phyloP scores from a whole-genome alignment of 495 filamentous ascomycete genomes.

The Neurospora sp. region DNA sequence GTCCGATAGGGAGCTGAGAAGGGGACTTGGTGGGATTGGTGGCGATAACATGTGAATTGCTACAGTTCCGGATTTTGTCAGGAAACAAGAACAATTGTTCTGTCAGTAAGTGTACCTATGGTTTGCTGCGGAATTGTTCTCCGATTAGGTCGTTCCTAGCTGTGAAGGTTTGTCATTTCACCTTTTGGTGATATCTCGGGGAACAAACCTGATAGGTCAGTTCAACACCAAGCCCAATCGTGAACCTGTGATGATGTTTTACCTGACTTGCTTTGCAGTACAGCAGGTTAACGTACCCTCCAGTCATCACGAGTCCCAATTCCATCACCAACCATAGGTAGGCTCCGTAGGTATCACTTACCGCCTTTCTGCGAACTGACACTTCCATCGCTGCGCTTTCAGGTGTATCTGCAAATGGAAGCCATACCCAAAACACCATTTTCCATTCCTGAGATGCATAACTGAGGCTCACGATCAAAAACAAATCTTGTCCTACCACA shows the following conservation, averaged over 20 bases:
- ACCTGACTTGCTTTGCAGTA: neutral
- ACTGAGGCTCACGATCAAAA: neutral
- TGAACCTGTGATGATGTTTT: neutral
- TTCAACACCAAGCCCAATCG: neutral
- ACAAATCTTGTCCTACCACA: neutral
- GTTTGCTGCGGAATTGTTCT: too few relatives aligned
- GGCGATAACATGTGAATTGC: too few relatives aligned
- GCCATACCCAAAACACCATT: neutral
- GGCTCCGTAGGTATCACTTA: neutral
- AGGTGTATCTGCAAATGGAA: neutral
- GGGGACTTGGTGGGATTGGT: too few relatives aligned
- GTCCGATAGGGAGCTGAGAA: too few relatives aligned
- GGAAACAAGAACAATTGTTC: neutral
- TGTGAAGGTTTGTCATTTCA: too few relatives aligned
- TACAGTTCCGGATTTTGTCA: neutral
- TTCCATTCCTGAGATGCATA: neutral
- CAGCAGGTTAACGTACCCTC: neutral
- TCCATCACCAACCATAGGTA: neutral
- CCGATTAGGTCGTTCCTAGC: too few relatives aligned
- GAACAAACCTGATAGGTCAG: neutral
- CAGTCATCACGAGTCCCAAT: neutral
- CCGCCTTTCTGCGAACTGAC: neutral
- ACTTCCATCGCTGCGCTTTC: neutral
- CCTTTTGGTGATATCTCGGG: too few relatives aligned
- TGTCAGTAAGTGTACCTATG: too few relatives aligned